These are phyloP conservation scores for Debaryomyces subglobosus DNA, from an alignment of 1,139 yeast species.

Conservation along the genomic window DNA sequence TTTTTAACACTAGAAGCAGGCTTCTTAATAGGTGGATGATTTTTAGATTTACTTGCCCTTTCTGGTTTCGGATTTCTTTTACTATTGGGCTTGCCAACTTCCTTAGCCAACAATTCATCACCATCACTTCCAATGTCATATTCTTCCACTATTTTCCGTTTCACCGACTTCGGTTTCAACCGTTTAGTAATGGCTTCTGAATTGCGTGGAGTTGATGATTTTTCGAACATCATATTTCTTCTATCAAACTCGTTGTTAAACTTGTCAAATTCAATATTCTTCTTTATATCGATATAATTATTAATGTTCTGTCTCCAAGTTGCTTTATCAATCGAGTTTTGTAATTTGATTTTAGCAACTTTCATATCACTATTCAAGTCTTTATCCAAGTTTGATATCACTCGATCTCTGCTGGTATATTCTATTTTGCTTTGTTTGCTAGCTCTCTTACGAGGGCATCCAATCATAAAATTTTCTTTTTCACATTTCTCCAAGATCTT, in stretches of 20 bases:
- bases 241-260: not conserved
- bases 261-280: constrained; percentile 7
- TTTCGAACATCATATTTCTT: not conserved
- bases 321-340: constrained; percentile 28
- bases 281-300: constrained; percentile 18
- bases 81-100: not conserved
- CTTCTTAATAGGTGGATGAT: not conserved
- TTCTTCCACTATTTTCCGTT: constrained; percentile 16
- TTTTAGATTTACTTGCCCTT: not conserved
- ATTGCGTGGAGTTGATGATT: not conserved
- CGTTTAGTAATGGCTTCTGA: not conserved
- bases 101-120: constrained; percentile 20
- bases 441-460: not conserved
- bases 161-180: not conserved
- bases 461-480: constrained; percentile 23
- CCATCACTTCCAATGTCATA: constrained; percentile 28
- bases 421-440: constrained; percentile 15
- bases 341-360: constrained; percentile 31
- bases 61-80: not conserved
- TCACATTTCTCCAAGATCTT: constrained; percentile 46
- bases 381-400: constrained; percentile 27
- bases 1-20: not conserved
- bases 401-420: constrained; percentile 27
- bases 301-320: constrained; percentile 30
- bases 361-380: constrained; percentile 21